These are phyloP conservation scores for Erigeron canadensis DNA, from an alignment of 129 eudicot species.

Conservation along the genomic window DNA sequence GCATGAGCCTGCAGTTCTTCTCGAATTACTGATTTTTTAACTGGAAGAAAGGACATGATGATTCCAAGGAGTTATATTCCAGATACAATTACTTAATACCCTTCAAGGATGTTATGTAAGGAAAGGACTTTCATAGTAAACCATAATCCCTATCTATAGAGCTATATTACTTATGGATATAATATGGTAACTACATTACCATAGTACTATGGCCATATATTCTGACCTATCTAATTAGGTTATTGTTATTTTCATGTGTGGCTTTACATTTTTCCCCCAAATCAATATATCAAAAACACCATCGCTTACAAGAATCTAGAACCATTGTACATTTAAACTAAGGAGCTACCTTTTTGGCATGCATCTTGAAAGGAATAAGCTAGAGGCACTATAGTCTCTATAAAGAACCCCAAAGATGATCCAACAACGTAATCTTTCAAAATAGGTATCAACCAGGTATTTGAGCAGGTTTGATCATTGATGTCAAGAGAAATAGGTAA, in stretches of 20 bases:
- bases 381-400: conserved; percentile 72
- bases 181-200: background rate
- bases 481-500: conserved; percentile 64
- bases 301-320: background rate
- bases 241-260: background rate
- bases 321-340: background rate
- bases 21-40: conserved; percentile 58
- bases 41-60: conserved; percentile 47
- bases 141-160: background rate
- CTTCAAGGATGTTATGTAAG: conserved; percentile 1
- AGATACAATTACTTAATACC: background rate
- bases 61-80: conserved; percentile 22
- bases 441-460: conserved; percentile 75
- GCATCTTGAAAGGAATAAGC: conserved; percentile 65
- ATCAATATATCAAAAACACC: no score
- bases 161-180: background rate
- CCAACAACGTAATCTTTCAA: conserved; percentile 63
- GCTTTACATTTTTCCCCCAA: background rate
- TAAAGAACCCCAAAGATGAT: conserved; percentile 74
- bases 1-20: conserved; percentile 82
- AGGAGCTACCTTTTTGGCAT: conserved; percentile 59
- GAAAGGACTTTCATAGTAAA: background rate
- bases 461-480: conserved; percentile 57
- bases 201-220: background rate
- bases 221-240: background rate